These are phyloP conservation scores for Tolypocladium album DNA, from an alignment of 2,329 filamentous ascomycete species.

Conservation along the genomic window DNA sequence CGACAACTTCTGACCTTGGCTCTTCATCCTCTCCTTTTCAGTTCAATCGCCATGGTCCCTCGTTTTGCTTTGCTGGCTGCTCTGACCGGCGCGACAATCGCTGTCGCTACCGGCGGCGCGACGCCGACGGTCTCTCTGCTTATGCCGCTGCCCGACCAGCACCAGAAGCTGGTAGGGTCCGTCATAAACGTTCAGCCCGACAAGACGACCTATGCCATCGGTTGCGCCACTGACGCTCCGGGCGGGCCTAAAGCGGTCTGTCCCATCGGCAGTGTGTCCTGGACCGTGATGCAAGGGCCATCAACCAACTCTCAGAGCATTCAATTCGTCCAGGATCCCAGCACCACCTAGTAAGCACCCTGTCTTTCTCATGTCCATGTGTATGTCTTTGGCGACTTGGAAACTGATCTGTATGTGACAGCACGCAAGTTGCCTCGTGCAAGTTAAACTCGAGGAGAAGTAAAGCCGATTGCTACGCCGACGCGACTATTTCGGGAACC, in stretches of 20 bases:
- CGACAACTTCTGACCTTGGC: background rate
- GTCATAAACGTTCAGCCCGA: background rate
- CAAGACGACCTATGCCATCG: background rate
- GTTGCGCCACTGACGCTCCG: background rate
- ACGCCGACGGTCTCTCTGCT: background rate
- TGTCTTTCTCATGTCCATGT: background rate
- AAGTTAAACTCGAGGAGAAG: background rate
- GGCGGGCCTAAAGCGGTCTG: background rate
- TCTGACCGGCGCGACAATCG: background rate
- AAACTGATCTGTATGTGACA: background rate
- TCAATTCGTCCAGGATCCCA: background rate
- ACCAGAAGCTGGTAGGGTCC: background rate
- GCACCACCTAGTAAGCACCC: background rate
- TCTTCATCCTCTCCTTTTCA: background rate
- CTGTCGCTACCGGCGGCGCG: background rate
- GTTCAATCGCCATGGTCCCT: background rate
- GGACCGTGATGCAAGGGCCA: background rate
- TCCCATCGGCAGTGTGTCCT: background rate
- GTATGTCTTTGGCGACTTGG: background rate
- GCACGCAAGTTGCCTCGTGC: background rate
- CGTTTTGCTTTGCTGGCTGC: background rate
- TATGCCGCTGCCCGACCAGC: background rate
- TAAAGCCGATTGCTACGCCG: background rate
- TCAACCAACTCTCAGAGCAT: background rate
- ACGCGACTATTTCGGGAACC: background rate